Percentiles rank a stretch among this genome's conserved stretches.
Evolutionary conservation across 2,329 filamentous ascomycete species (phyloP).

Genomic region (Periconia sp.): DNA sequence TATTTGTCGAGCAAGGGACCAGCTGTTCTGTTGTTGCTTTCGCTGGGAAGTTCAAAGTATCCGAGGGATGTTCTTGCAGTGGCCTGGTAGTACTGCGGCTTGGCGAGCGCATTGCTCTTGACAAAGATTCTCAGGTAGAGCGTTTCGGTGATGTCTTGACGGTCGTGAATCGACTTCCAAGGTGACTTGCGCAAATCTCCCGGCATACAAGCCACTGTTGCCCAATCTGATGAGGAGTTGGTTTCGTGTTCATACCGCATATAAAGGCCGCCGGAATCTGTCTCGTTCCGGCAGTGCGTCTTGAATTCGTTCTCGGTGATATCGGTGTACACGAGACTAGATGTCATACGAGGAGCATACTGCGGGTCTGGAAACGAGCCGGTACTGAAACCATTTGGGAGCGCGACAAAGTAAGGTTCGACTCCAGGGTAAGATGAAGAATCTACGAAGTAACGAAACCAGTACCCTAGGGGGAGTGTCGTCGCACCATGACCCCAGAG

Average conservation of each 20-base stretch:
- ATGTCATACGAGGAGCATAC: slow-evolving; percentile 15
- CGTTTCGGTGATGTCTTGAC: slow-evolving; percentile 13
- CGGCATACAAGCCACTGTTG: slow-evolving; percentile 11
- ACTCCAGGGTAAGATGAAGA: too few species aligned
- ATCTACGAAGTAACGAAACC: too few species aligned
- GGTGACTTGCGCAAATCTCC: slow-evolving; percentile 7
- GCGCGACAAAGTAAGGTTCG: neutral
- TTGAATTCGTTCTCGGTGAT: slow-evolving; percentile 8
- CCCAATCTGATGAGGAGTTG: neutral
- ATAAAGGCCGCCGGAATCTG: slow-evolving; percentile 13
- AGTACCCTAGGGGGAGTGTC: too few species aligned
- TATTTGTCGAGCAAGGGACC: slow-evolving; percentile 14
- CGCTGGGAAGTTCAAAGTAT: slow-evolving; percentile 17
- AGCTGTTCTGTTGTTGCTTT: slow-evolving; percentile 6
- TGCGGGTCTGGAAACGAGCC: slow-evolving; percentile 4
- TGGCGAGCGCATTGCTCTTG: neutral
- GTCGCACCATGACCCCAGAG: neutral
- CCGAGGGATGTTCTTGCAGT: slow-evolving; percentile 8
- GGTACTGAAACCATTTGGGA: slow-evolving; percentile 7
- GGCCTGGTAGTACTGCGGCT: slow-evolving; percentile 1
- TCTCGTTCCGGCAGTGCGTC: slow-evolving; percentile 14
- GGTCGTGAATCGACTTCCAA: slow-evolving; percentile 16
- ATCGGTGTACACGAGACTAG: neutral
- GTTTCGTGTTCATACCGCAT: slow-evolving; percentile 1
- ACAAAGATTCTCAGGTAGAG: slow-evolving; percentile 6